These are phyloP conservation scores for Boletus reticulatus DNA, from an alignment of 768 basidiomycete species.

Conservation along the genomic window DNA sequence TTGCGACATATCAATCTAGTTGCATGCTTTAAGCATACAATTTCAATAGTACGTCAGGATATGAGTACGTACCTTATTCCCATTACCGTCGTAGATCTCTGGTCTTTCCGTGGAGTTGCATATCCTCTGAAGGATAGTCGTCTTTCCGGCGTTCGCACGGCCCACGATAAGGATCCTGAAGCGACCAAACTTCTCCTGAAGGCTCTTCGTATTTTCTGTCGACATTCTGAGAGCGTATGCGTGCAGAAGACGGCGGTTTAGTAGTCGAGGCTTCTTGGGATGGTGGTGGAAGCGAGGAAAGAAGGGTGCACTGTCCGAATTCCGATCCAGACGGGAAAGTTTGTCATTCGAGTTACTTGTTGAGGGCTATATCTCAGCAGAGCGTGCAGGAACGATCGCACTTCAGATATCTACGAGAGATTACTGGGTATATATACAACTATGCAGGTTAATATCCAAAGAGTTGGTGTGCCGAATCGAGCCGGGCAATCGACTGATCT, in stretches of 20 bases:
- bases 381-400: too few species aligned
- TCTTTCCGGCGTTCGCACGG: conserved; percentile 4
- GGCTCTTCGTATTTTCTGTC: neutral
- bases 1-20: neutral
- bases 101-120: conserved; percentile 3
- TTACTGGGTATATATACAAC: neutral
- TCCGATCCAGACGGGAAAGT: too few species aligned
- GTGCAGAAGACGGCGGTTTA: neutral
- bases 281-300: neutral
- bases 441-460: neutral
- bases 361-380: too few species aligned
- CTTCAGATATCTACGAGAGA: too few species aligned
- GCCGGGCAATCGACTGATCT: too few species aligned
- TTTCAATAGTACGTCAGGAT: too few species aligned
- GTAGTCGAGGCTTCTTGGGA: neutral
- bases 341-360: too few species aligned
- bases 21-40: neutral
- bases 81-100: conserved; percentile 1
- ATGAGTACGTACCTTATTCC: conserved; percentile 1
- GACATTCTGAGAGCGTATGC: neutral
- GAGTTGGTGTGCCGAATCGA: neutral
- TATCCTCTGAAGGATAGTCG: neutral
- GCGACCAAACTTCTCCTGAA: neutral
- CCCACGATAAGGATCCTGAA: conserved; percentile 2
- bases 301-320: too few species aligned